A percentile compares a stretch with the other conserved stretches of the same genome.
These are phyloP conservation scores for Corymbia calophylla DNA, from an alignment of 441 rosid species.

Conservation along the genomic window DNA sequence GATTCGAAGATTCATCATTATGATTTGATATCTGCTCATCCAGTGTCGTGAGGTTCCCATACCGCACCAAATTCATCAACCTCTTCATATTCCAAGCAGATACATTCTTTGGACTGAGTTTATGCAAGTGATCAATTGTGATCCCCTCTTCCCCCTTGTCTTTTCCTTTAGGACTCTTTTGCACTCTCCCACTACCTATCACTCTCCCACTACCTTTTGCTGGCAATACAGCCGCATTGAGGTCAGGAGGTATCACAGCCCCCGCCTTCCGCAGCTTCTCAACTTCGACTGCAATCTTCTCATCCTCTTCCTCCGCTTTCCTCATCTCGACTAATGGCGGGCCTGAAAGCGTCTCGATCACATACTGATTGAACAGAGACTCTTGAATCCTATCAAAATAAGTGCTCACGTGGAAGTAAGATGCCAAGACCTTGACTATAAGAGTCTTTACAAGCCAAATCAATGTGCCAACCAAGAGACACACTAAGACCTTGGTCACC, in stretches of 20 bases:
- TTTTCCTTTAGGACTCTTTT: constrained; percentile 1
- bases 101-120: background rate
- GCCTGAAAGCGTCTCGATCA: constrained; percentile 8
- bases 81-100: constrained; percentile 19
- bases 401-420: no score
- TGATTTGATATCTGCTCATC: constrained; percentile 1
- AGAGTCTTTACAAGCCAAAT: no score
- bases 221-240: background rate
- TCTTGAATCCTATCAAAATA: no score
- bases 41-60: constrained; percentile 1
- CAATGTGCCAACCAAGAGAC: no score
- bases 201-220: background rate
- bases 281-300: background rate
- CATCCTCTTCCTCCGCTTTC: constrained; percentile 1
- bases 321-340: background rate
- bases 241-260: background rate
- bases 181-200: background rate
- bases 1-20: background rate
- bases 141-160: background rate
- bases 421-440: no score
- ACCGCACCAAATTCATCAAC: constrained; percentile 2
- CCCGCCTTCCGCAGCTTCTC: constrained; percentile 6
- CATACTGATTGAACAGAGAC: no score
- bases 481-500: no score
- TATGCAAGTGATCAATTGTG: constrained; percentile 3